Percentiles rank a stretch among this genome's conserved stretches.
Conservation (phyloP, 148 eudicot species). For the Camellia granthamiana region DNA sequence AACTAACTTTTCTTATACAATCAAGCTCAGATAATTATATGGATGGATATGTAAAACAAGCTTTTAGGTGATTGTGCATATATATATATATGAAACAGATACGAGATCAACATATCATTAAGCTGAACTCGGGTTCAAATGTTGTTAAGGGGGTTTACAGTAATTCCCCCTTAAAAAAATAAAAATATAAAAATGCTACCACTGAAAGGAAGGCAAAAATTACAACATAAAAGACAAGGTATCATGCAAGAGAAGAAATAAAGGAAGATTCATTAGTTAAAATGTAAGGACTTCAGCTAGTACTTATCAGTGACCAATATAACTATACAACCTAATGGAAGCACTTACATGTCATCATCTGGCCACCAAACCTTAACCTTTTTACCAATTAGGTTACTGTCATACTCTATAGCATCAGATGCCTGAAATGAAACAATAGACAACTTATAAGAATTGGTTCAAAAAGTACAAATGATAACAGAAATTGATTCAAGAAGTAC, state of each 20-base stretch:
- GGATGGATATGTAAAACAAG: too few species aligned
- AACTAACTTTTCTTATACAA: neutral
- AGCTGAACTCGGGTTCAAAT: neutral
- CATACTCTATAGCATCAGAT: constrained; percentile 32
- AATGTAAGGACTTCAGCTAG: neutral
- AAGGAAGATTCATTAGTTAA: neutral
- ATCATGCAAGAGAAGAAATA: neutral
- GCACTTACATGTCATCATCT: constrained; percentile 54
- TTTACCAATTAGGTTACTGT: constrained; percentile 46
- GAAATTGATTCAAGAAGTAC: neutral
- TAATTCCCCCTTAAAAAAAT: neutral
- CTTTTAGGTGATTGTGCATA: neutral
- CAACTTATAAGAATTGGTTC: constrained; percentile 9
- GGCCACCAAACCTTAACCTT: constrained; percentile 89
- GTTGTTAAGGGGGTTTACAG: neutral
- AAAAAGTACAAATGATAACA: neutral
- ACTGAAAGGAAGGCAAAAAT: neutral
- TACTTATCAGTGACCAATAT: neutral
- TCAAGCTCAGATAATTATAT: neutral
- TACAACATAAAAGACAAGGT: too few species aligned
- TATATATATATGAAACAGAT: too few species aligned
- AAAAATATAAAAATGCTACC: neutral
- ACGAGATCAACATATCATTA: neutral
- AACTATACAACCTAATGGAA: neutral
- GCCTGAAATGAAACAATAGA: constrained; percentile 40